Percentiles rank a stretch among this genome's conserved stretches.
Conservation (phyloP, 2,329 filamentous ascomycete genomes). For the Fusarium verrucosum region DNA sequence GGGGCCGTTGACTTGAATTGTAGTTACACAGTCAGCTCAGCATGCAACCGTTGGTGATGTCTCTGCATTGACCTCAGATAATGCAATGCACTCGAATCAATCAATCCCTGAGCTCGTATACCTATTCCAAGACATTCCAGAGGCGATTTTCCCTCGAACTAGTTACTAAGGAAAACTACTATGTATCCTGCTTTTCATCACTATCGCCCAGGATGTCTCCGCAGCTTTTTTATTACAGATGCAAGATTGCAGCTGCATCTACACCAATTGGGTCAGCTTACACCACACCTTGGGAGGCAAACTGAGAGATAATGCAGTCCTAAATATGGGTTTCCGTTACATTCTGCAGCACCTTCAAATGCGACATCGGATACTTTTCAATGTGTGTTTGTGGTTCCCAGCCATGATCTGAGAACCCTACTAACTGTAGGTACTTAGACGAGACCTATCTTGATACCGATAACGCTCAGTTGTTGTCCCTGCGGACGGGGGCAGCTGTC, state of each 20-base stretch:
- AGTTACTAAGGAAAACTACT: background rate
- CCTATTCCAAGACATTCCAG: conserved; percentile 10
- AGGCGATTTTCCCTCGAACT: background rate
- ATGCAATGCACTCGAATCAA: conserved; percentile 9
- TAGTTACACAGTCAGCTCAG: conserved; percentile 21
- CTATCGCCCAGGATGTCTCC: conserved; percentile 1
- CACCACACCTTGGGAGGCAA: conserved; percentile 13
- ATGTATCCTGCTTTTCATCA: background rate
- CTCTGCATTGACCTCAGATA: background rate
- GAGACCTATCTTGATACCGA: background rate
- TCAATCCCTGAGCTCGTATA: background rate
- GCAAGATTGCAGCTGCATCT: conserved; percentile 31
- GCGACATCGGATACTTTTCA: conserved; percentile 31
- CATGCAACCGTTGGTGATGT: conserved; percentile 7
- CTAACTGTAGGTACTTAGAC: too few species aligned
- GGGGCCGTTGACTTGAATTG: background rate
- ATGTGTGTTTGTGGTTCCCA: conserved; percentile 11
- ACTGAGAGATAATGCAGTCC: conserved; percentile 25
- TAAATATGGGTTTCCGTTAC: conserved; percentile 10
- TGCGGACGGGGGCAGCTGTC: background rate
- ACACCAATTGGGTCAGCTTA: conserved; percentile 22
- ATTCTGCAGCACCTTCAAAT: conserved; percentile 23
- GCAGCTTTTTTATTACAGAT: background rate
- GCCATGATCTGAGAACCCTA: conserved; percentile 20
- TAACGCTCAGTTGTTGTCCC: background rate